Evolutionary conservation across 2,329 filamentous ascomycete genomes (phyloP).

Genomic region (Pezicula carpinea): DNA sequence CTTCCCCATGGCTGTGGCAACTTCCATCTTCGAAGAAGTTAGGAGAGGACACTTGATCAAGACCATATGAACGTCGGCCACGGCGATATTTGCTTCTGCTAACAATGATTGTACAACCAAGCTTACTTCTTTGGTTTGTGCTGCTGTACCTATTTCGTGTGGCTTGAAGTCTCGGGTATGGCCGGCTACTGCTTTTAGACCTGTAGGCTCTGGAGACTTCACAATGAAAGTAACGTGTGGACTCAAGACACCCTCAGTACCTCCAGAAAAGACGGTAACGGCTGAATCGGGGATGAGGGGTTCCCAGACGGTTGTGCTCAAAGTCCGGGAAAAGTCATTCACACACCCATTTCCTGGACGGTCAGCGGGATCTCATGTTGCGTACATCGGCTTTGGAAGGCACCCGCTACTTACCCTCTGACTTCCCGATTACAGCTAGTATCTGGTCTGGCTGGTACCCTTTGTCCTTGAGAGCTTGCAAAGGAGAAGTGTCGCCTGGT

Average conservation of each 20-base stretch:
- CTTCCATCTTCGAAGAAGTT: slow-evolving; percentile 24
- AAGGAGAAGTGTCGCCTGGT: slow-evolving; percentile 26
- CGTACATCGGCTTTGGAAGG: not conserved
- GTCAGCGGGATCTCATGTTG: slow-evolving; percentile 3
- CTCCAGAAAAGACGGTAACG: slow-evolving; percentile 30
- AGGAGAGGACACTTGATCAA: slow-evolving; percentile 28
- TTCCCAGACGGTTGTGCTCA: slow-evolving; percentile 28
- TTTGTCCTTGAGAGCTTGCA: slow-evolving; percentile 21
- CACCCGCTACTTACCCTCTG: slow-evolving; percentile 20
- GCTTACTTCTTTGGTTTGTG: slow-evolving; percentile 22
- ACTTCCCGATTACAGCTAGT: slow-evolving; percentile 29
- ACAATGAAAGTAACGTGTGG: slow-evolving; percentile 30
- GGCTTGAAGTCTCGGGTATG: slow-evolving; percentile 24
- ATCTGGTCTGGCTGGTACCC: slow-evolving; percentile 26
- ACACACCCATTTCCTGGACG: slow-evolving; percentile 30
- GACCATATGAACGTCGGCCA: slow-evolving; percentile 23
- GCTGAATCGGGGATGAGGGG: slow-evolving; percentile 24
- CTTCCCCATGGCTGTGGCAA: slow-evolving; percentile 16
- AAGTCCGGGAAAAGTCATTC: slow-evolving; percentile 30
- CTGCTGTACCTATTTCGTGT: slow-evolving; percentile 27
- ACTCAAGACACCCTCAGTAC: slow-evolving; percentile 29
- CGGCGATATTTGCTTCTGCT: slow-evolving; percentile 11
- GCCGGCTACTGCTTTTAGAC: slow-evolving; percentile 24
- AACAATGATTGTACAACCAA: slow-evolving; percentile 17
- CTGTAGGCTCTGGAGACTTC: slow-evolving; percentile 9